Evolutionary conservation across 169 alveolate genomes (phyloP), one percentile per base, ranked within the genome.

Genomic region (Babesia bigemina): DNA sequence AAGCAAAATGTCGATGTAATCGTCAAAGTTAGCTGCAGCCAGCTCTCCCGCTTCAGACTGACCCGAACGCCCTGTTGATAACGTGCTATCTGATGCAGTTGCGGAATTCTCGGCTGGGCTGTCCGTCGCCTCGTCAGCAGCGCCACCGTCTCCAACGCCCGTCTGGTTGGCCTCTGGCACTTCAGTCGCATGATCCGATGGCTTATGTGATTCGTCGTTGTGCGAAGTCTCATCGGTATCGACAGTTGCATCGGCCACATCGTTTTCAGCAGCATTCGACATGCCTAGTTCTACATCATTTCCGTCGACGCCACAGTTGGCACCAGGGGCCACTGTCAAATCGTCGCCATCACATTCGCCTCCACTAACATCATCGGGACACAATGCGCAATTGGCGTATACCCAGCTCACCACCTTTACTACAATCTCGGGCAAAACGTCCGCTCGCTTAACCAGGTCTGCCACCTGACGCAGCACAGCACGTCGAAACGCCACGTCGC

Each of bases 391-490:
- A 45, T 67, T 53, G 12, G 76, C 76, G 44, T 67, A 67, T 8
- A 67, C 58, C 84, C 84, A 75, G 33, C 73, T 57, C 36, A 75
- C 42, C 60, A 75, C 28, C 69, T 63, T 75, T 6, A 75, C 70
- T 9, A 75, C 70, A 6, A 75, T 61, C 50, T 75, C 84, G n/a
- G 84, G 84, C 22, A 75, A 50, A 0, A 13, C 29, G 42, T 63
- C 81, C 17, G 49, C 22, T 8, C 59, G 70, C 42, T 39, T 50
- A 14, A 53, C 19, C 33, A 75, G 52, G 16, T 65, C 61, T 4
- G 50, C 49, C 39, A 75, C 48, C 49, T 63, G 48, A 16, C 39
- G 13, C 17, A 63, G n/a, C 21, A 75, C 70, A 28, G 33, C 42
- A 17, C 36, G 10, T 0, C 76, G 57, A 57, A 75, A 75, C 4